Evolutionary conservation across 768 basidiomycete species (phyloP).

Genomic region (Trametopsis cervina): DNA sequence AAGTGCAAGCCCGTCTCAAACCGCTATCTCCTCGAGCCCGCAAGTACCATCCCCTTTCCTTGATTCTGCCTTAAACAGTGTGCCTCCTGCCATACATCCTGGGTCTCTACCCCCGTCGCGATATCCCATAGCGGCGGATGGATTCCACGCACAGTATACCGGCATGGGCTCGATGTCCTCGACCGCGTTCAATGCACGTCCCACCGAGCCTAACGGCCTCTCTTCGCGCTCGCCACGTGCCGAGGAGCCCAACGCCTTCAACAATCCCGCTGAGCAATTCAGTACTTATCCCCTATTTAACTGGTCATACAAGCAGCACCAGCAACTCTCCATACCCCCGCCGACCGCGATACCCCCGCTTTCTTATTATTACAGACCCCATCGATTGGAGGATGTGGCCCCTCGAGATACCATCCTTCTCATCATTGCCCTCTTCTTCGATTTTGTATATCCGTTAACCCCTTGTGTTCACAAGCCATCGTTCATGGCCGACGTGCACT

Average conservation of each 20-base stretch:
- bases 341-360: slow-evolving; percentile 49
- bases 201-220: slow-evolving; percentile 28
- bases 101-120: slow-evolving; percentile 55
- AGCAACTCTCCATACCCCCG: slow-evolving; percentile 35
- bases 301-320: slow-evolving; percentile 67
- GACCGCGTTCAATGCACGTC: slow-evolving; percentile 33
- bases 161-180: slow-evolving; percentile 26
- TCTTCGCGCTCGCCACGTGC: slow-evolving; percentile 28
- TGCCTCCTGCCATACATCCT: slow-evolving; percentile 30
- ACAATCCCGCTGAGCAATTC: slow-evolving; percentile 43
- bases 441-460: slow-evolving; percentile 88
- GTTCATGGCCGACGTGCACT: slow-evolving; percentile 84
- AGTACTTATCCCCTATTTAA: slow-evolving; percentile 61
- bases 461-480: slow-evolving; percentile 89
- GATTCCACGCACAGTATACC: slow-evolving; percentile 52
- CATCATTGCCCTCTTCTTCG: slow-evolving; percentile 86
- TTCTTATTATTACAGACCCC: slow-evolving; percentile 66
- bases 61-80: slow-evolving; percentile 37
- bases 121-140: slow-evolving; percentile 66
- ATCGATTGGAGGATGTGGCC: slow-evolving; percentile 75
- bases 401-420: slow-evolving; percentile 75
- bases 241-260: slow-evolving; percentile 36
- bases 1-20: slow-evolving; percentile 38
- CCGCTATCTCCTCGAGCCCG: slow-evolving; percentile 31
- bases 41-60: slow-evolving; percentile 34